phyloP scores from a whole-genome alignment of 2,329 filamentous ascomycete genomes.

The Alternaria sp. region DNA sequence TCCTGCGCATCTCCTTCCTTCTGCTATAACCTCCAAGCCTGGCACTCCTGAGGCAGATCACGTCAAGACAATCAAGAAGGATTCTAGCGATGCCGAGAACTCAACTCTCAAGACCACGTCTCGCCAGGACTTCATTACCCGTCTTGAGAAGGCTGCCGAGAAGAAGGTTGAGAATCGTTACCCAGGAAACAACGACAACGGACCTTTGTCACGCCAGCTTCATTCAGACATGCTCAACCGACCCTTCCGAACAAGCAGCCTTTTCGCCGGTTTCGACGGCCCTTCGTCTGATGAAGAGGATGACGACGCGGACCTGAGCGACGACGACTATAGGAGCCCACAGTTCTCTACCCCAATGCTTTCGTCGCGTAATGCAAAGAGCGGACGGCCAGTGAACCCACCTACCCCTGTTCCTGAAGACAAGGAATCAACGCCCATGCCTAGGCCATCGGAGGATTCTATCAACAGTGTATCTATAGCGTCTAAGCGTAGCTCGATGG shows the following conservation, averaged over 20 bases:
- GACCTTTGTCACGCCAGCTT: conserved; percentile 67
- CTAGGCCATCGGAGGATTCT: conserved; percentile 43
- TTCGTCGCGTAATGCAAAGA: conserved; percentile 55
- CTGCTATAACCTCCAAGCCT: conserved; percentile 68
- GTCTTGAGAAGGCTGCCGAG: conserved; percentile 38
- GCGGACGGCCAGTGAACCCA: conserved; percentile 52
- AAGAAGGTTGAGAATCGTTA: conserved; percentile 67
- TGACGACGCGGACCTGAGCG: conserved; percentile 65
- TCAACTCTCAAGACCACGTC: conserved; percentile 23
- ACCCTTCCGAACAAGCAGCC: conserved; percentile 77
- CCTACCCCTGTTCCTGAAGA: conserved; percentile 53
- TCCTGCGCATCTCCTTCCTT: conserved; percentile 79
- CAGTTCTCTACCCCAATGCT: conserved; percentile 54
- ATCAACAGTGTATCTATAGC: conserved; percentile 22
- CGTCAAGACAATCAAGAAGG: conserved; percentile 18
- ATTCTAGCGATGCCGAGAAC: conserved; percentile 19
- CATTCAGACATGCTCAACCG: conserved; percentile 66
- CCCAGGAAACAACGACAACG: conserved; percentile 81
- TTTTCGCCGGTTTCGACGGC: conserved; percentile 85
- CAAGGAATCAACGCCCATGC: conserved; percentile 42
- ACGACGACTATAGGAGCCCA: conserved; percentile 65
- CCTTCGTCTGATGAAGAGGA: conserved; percentile 62
- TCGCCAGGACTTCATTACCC: conserved; percentile 38
- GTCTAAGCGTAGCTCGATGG: conserved; percentile 43
- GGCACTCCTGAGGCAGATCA: conserved; percentile 44